phyloP scores from a whole-genome alignment of 805 yeast genomes.

The Ogataea polymorpha region DNA sequence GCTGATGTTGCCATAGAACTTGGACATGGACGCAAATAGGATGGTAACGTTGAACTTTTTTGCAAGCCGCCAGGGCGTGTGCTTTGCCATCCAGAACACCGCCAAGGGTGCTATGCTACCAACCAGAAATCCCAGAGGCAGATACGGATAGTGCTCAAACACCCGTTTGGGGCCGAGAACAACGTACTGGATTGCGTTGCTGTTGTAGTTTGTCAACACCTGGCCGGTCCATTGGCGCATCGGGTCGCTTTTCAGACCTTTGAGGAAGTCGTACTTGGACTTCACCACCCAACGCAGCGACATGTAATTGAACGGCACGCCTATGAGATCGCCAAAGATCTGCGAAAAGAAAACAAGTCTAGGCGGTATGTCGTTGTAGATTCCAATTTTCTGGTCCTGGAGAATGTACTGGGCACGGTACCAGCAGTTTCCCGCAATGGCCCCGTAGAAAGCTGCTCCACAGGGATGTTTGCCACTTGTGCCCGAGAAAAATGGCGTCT shows the following conservation, averaged over 20 bases:
- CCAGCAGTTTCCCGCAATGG: constrained; percentile 55
- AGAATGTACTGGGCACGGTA: constrained; percentile 43
- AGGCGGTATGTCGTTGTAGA: constrained; percentile 54
- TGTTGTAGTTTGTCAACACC: constrained; percentile 37
- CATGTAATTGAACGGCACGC: constrained; percentile 50
- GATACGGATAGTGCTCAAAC: constrained; percentile 39
- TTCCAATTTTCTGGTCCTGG: constrained; percentile 47
- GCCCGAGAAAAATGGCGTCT: constrained; percentile 25
- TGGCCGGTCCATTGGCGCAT: constrained; percentile 54
- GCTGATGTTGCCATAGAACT: constrained; percentile 47
- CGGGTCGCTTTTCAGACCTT: constrained; percentile 36
- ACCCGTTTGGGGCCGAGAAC: constrained; percentile 46
- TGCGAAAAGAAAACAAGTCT: constrained; percentile 48
- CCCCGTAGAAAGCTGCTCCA: constrained; percentile 47
- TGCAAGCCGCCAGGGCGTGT: constrained; percentile 24
- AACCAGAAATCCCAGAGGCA: constrained; percentile 43
- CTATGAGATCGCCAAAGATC: constrained; percentile 48
- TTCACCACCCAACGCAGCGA: constrained; percentile 46
- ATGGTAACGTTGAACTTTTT: constrained; percentile 44
- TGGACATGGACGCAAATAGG: constrained; percentile 45
- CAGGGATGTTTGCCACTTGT: constrained; percentile 38
- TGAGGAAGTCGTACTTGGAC: constrained; percentile 35
- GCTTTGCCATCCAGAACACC: constrained; percentile 23
- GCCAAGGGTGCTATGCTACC: constrained; percentile 40
- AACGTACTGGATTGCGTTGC: constrained; percentile 52